These are phyloP conservation scores for Amanita fuliginea DNA, from an alignment of 768 basidiomycete species.

Conservation along the genomic window DNA sequence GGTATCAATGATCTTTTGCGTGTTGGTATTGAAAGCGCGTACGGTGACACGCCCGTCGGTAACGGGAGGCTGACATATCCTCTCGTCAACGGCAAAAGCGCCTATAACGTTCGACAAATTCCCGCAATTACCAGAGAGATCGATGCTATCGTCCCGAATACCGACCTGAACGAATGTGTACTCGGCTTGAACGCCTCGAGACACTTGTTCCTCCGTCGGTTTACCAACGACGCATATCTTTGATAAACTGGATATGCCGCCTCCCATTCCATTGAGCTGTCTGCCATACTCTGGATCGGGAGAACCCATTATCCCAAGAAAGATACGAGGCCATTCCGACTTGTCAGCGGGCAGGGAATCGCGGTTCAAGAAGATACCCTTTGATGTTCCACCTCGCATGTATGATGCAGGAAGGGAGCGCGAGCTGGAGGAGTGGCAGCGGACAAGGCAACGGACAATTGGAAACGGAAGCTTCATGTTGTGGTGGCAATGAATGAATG, in stretches of 20 bases:
- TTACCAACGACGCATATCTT: slow-evolving; percentile 60
- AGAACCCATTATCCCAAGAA: slow-evolving; percentile 73
- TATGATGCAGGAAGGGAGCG: slow-evolving; percentile 30
- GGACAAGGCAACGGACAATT: no score
- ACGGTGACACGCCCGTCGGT: slow-evolving; percentile 18
- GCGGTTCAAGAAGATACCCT: slow-evolving; percentile 58
- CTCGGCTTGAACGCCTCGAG: slow-evolving; percentile 43
- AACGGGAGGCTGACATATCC: slow-evolving; percentile 25
- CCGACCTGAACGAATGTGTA: slow-evolving; percentile 65
- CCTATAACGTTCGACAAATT: slow-evolving; percentile 69
- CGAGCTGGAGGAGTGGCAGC: no score
- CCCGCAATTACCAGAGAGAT: slow-evolving; percentile 68
- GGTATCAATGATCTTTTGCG: slow-evolving; percentile 54
- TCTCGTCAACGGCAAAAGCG: slow-evolving; percentile 60
- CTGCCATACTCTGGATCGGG: slow-evolving; percentile 58
- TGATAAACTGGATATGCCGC: slow-evolving; percentile 63
- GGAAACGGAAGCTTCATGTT: no score
- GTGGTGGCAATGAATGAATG: no score
- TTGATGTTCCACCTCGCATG: slow-evolving; percentile 67
- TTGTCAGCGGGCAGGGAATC: slow-evolving; percentile 38
- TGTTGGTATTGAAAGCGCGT: slow-evolving; percentile 63
- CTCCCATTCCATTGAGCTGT: slow-evolving; percentile 77
- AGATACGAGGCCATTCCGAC: slow-evolving; percentile 46
- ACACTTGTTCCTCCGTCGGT: slow-evolving; percentile 30
- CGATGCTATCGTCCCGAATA: slow-evolving; percentile 46